phyloP scores from a whole-genome alignment of 108 stramenopile species.

The Halocafeteria seosinensis region DNA sequence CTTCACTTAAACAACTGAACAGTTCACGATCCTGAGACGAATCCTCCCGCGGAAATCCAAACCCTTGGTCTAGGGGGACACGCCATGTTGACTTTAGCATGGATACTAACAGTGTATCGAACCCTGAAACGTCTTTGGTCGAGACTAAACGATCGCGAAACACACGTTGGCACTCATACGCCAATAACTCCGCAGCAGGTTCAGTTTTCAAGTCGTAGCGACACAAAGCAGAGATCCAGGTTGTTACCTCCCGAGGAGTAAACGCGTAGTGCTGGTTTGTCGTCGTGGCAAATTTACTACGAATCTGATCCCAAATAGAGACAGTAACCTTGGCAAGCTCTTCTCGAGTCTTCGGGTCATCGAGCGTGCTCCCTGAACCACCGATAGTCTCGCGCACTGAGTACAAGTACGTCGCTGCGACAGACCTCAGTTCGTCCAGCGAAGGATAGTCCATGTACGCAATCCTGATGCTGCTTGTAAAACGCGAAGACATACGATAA shows the following conservation, averaged over 20 bases:
- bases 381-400: constrained; percentile 6
- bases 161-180: constrained; percentile 32
- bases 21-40: neutral
- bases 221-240: constrained; percentile 28
- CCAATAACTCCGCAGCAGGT: constrained; percentile 29
- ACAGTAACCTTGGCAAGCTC: constrained; percentile 29
- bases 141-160: constrained; percentile 36
- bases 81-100: constrained; percentile 20
- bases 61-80: neutral
- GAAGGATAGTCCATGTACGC: constrained; percentile 36
- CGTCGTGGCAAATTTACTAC: constrained; percentile 27
- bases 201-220: constrained; percentile 35
- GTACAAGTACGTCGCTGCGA: constrained; percentile 22
- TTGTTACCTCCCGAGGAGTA: constrained; percentile 39
- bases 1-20: constrained; percentile 20
- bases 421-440: constrained; percentile 18
- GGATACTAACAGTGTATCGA: constrained; percentile 21
- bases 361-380: neutral
- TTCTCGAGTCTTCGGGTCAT: neutral
- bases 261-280: constrained; percentile 47
- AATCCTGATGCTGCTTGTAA: constrained; percentile 38
- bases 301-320: constrained; percentile 27
- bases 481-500: constrained; percentile 30
- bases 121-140: constrained; percentile 7
- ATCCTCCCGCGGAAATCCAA: too few species aligned